These are phyloP conservation scores for Ceratobasidium sp. DNA, from an alignment of 1,284 basidiomycete species.

Conservation along the genomic window DNA sequence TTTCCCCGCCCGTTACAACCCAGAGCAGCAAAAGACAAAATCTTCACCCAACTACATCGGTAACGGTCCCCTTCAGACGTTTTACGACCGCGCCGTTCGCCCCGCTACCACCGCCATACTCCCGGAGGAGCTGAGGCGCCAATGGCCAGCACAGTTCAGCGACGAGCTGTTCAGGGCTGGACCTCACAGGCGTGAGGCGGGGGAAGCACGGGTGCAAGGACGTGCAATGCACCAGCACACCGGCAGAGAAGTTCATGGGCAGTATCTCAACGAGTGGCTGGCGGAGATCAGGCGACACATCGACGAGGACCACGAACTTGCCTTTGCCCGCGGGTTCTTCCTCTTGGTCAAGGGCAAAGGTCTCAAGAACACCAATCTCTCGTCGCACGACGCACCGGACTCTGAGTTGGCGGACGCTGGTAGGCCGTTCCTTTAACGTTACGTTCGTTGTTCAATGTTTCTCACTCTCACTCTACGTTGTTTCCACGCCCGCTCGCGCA, in stretches of 20 bases:
- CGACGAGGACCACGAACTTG: neutral
- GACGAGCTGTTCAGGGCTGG: neutral
- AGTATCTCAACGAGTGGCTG: neutral
- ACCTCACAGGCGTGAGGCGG: neutral
- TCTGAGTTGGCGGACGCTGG: neutral
- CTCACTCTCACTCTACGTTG: no score
- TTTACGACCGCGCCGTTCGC: no score
- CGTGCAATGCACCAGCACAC: no score
- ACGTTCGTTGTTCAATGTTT: neutral
- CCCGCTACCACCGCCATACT: no score
- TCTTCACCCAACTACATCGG: no score
- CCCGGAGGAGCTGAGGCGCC: no score
- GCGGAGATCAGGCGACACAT: neutral
- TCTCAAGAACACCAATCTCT: neutral
- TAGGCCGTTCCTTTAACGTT: neutral
- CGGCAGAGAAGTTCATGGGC: neutral
- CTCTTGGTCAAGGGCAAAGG: slow-evolving; percentile 15
- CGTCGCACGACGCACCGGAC: neutral
- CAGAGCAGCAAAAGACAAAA: no score
- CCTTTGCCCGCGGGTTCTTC: neutral
- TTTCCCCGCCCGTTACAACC: no score
- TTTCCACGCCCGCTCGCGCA: no score
- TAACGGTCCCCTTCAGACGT: no score
- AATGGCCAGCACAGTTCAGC: no score
- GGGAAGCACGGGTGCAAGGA: no score